Evolutionary conservation across 2,329 filamentous ascomycete genomes (phyloP).

Genomic region (Phoma herbarum): DNA sequence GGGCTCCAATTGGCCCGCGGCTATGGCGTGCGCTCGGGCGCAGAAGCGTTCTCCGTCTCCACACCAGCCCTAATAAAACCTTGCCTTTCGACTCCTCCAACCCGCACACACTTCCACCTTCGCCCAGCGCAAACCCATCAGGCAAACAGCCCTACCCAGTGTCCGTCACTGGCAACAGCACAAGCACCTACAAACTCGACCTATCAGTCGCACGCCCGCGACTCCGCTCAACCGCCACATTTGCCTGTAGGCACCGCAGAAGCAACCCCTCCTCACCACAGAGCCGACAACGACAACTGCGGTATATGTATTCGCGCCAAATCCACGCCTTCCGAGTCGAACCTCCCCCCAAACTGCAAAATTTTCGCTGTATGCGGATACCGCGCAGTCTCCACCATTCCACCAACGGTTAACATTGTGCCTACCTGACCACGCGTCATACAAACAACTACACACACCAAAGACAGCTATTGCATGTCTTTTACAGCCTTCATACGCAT

Average conservation of each 20-base stretch:
- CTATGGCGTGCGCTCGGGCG: conserved; percentile 10
- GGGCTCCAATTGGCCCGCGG: conserved; percentile 14
- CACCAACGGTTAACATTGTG: conserved; percentile 84
- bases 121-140: conserved; percentile 33
- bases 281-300: conserved; percentile 52
- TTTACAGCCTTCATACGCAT: conserved; percentile 64
- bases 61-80: conserved; percentile 23
- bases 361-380: conserved; percentile 95
- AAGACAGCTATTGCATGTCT: conserved; percentile 67
- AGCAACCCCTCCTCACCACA: conserved; percentile 43
- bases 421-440: conserved; percentile 51
- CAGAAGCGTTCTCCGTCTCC: conserved; percentile 18
- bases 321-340: conserved; percentile 92
- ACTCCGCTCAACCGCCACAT: conserved; percentile 48
- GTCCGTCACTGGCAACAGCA: conserved; percentile 33
- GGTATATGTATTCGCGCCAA: conserved; percentile 99
- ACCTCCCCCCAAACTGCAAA: conserved; percentile 93
- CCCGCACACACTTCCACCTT: conserved; percentile 32
- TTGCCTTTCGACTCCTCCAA: conserved; percentile 17
- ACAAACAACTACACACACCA: conserved; percentile 40
- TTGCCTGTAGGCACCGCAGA: conserved; percentile 37
- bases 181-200: conserved; percentile 25
- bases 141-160: conserved; percentile 29
- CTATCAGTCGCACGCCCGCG: conserved; percentile 39
- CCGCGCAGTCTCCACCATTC: conserved; percentile 88